Conservation (phyloP, 2,329 filamentous ascomycete genomes). For the Xylaria sp. region DNA sequence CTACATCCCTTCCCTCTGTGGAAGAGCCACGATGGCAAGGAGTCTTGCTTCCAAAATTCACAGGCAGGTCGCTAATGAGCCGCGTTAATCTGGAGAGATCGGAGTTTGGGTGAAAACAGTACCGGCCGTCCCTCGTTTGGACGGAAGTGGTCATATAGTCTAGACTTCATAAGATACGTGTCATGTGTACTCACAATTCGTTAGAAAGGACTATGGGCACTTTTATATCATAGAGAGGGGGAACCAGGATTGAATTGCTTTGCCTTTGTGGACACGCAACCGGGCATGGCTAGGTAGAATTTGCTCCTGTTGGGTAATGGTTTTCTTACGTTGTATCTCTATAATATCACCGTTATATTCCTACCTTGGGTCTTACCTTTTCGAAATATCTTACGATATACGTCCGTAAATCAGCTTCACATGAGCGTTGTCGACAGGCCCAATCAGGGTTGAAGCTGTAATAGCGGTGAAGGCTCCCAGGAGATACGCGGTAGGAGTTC, state of each 20-base stretch:
- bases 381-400: neutral
- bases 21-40: slow-evolving; percentile 5
- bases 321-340: slow-evolving; percentile 28
- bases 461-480: neutral
- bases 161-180: slow-evolving; percentile 16
- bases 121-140: slow-evolving; percentile 4
- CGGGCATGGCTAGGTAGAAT: slow-evolving; percentile 10
- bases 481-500: neutral
- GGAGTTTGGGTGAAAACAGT: slow-evolving; percentile 16
- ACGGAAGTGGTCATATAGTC: neutral
- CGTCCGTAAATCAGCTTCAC: neutral
- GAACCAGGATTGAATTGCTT: slow-evolving; percentile 23
- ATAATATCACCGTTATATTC: slow-evolving; percentile 27
- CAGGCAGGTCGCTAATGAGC: slow-evolving; percentile 1
- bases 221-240: slow-evolving; percentile 29
- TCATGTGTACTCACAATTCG: slow-evolving; percentile 23
- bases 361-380: neutral
- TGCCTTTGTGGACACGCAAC: slow-evolving; percentile 17
- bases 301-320: slow-evolving; percentile 7
- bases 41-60: slow-evolving; percentile 15
- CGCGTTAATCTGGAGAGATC: neutral
- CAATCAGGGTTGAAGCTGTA: neutral
- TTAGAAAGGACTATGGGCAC: slow-evolving; percentile 29
- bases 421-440: neutral
- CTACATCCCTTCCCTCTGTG: neutral